Percentiles rank a stretch among this genome's conserved stretches.
Evolutionary conservation across 2,329 filamentous ascomycete genomes (phyloP).

Genomic region (Trichoderma afroharzianum): DNA sequence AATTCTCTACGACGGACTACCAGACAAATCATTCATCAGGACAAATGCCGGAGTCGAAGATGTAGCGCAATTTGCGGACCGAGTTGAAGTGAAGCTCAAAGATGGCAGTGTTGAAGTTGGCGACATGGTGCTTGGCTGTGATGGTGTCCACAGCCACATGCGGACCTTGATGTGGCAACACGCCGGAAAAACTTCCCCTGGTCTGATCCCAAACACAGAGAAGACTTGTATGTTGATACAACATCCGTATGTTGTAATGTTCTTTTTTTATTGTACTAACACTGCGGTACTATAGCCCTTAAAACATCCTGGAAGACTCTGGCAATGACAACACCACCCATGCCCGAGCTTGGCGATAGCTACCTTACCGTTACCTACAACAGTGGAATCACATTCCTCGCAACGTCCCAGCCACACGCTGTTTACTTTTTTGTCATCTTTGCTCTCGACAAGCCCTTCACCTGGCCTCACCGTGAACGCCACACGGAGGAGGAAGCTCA

Average conservation of each 20-base stretch:
- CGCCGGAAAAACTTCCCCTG: slow-evolving; percentile 16
- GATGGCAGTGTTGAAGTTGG: slow-evolving; percentile 35
- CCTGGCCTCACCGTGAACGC: slow-evolving; percentile 24
- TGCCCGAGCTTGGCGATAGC: background rate
- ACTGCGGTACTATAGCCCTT: background rate
- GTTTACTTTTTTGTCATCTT: slow-evolving; percentile 24
- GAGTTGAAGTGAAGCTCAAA: slow-evolving; percentile 29
- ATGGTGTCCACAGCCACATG: slow-evolving; percentile 39
- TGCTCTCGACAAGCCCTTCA: slow-evolving; percentile 16
- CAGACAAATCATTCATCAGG: slow-evolving; percentile 6
- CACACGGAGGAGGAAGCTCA: slow-evolving; percentile 33
- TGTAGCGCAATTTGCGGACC: slow-evolving; percentile 14
- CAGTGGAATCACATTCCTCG: slow-evolving; percentile 28
- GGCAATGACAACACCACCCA: background rate
- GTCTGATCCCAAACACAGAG: slow-evolving; percentile 20
- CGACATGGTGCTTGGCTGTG: slow-evolving; percentile 38
- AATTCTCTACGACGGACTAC: slow-evolving; percentile 18
- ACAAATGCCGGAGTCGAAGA: background rate
- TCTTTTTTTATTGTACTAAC: background rate
- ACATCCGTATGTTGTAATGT: background rate
- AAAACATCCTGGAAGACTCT: background rate
- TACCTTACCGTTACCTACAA: slow-evolving; percentile 2
- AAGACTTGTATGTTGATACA: slow-evolving; percentile 14
- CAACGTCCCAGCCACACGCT: slow-evolving; percentile 2
- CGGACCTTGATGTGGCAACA: slow-evolving; percentile 25